Evolutionary conservation across 768 basidiomycete genomes (phyloP).

Genomic region (Lactifluus rugatus): DNA sequence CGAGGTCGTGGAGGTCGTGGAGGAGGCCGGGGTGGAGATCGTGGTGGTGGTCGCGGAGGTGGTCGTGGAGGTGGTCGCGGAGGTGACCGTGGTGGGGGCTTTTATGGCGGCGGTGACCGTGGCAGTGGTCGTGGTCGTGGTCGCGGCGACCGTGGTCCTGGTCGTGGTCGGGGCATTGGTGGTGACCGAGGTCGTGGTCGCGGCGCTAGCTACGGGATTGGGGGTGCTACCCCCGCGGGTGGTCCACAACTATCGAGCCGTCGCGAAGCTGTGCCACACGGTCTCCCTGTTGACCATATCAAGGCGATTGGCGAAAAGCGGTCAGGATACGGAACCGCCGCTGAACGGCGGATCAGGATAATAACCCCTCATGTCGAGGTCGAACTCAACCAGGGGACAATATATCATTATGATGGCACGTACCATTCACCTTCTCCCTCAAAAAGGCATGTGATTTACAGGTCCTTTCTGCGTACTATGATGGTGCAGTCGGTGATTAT

Average conservation of each 20-base stretch:
- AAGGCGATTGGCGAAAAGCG: constrained; percentile 57
- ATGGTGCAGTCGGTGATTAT: constrained; percentile 35
- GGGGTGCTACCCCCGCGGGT: too few relatives aligned
- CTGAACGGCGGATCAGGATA: constrained; percentile 36
- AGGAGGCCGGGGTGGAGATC: neutral
- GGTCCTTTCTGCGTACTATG: neutral
- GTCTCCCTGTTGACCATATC: constrained; percentile 29
- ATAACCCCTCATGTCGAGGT: constrained; percentile 54
- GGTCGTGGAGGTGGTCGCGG: neutral
- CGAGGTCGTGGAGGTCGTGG: too few relatives aligned
- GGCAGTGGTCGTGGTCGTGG: neutral
- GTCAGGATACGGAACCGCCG: constrained; percentile 46
- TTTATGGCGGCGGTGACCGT: neutral
- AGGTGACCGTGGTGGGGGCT: neutral
- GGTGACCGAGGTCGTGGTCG: too few relatives aligned
- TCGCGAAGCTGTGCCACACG: too few relatives aligned
- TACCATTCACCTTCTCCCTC: constrained; percentile 6
- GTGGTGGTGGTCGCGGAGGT: constrained; percentile 23
- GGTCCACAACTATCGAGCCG: too few relatives aligned
- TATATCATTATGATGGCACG: constrained; percentile 74
- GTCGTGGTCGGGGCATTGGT: too few relatives aligned
- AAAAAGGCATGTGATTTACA: neutral
- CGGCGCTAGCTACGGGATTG: too few relatives aligned
- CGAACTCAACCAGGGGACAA: constrained; percentile 48
- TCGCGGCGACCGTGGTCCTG: neutral